Base-by-base conservation (phyloP, 441 rosid species). In the Pelargonium australe region DNA sequence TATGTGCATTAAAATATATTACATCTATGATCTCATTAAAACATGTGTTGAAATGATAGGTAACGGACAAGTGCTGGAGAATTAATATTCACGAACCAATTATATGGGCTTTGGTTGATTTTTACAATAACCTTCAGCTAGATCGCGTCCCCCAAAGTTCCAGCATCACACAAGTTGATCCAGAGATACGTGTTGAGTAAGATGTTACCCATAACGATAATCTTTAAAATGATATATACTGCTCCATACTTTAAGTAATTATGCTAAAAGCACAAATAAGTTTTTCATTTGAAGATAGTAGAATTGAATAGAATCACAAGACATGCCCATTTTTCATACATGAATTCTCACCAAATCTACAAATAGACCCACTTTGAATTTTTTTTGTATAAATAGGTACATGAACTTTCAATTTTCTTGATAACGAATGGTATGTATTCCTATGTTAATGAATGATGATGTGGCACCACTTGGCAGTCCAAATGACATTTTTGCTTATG, bases 81-180 rank as follows among this genome's bases (percentile, higher is more conserved):
- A 83, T 95, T 75, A 77, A 92, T 80, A 87, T 92, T 76, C 97
- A 95, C 75, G 99, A 95, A 81, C 99, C 99, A n/a, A 88, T 95
- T 69, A 89, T 95, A 68, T 95, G 99, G 99, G 90, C 95, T 31
- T 67, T 80, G 8, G 84, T 87, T 72, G 96, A 89, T 80, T 85
- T 92, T 77, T 95, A 85, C 81, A 82, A 77, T 76, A 88, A 88
- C 83, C 89, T 95, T 80, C 98, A 88, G 83, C 77, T 95, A 74
- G 87, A 87, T 77, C 91, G 85, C 63, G 67, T 92, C 45, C 96
- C 97, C 55, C 82, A 86, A 77, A 89, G 87, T 80, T 81, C 98
- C 64, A 86, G 72, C 72, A 92, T 82, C 68, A 74, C 90, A 31
- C 85, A 84, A 86, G 98, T 89, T 83, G 99, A 95, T 86, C 99